Conservation (phyloP, 257 asterid genomes). For the Penstemon barbatus region DNA sequence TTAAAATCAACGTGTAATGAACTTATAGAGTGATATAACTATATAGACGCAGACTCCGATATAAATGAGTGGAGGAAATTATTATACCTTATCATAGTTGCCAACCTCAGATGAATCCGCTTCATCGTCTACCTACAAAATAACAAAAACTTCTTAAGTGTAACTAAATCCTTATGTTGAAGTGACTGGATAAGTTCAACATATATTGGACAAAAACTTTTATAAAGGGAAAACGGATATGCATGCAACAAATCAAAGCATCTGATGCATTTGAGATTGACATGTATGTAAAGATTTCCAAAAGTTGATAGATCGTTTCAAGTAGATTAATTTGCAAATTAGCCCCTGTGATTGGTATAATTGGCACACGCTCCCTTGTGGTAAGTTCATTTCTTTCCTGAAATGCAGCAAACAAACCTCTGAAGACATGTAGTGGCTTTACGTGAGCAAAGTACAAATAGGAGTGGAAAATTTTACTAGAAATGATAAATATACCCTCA, state of each 20-base stretch:
- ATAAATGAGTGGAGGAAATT: background rate
- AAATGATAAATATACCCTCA: too few relatives aligned
- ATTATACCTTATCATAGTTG: constrained; percentile 46
- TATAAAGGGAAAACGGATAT: background rate
- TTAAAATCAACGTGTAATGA: constrained; percentile 3
- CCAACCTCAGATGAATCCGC: constrained; percentile 53
- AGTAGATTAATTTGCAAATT: background rate
- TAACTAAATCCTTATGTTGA: background rate
- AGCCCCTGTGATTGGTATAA: too few relatives aligned
- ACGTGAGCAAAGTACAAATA: too few relatives aligned
- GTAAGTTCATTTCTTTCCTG: too few relatives aligned
- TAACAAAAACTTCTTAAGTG: background rate
- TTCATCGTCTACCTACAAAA: constrained; percentile 45
- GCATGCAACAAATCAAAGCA: background rate
- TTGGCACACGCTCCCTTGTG: too few relatives aligned
- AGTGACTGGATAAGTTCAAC: background rate
- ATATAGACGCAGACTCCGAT: background rate
- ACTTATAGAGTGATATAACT: background rate
- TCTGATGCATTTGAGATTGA: background rate
- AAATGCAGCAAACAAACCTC: too few relatives aligned
- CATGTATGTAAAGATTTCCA: background rate
- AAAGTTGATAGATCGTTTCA: background rate
- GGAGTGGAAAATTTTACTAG: too few relatives aligned
- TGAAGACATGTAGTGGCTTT: too few relatives aligned
- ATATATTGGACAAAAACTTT: background rate